Evolutionary conservation across 2,329 filamentous ascomycete species (phyloP), one percentile per base, ranked within the genome.

Genomic region (Blastomyces parvus): DNA sequence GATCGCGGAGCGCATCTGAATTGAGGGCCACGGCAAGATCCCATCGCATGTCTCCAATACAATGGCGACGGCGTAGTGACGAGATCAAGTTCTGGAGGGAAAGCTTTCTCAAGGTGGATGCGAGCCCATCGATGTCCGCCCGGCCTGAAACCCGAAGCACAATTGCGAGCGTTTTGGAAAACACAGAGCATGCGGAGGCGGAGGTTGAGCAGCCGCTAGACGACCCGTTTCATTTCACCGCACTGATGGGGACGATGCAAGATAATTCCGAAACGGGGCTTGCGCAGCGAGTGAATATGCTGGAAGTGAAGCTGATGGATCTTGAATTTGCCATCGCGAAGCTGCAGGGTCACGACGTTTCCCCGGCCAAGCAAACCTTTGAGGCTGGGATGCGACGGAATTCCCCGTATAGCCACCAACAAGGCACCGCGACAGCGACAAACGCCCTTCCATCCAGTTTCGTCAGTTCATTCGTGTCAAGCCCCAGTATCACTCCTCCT

Each of bases 251-350:
- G 52, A 69, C 71, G 14, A 76, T 79, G 70, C 75, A 77, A 55
- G 71, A 74, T 46, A 73, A 77, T 62, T 75, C 76, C 30, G 73
- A 72, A 25, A 68, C 74, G 22, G 76, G 72, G 44, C 67, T 81
- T 0, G 78, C 79, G 63, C 78, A 81, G 62, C 74, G 79, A 57
- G 66, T 81, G n/a, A 77, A 77, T 42, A 81, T 79, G 0, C 69
- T 81, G 7, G 79, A 81, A 64, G 79, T 81, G 27, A 81, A 81
- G 64, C 69, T 81, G 59, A 80, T 80, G 66, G 79, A 81, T 58
- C 72, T 81, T 4, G 79, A 81, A 66, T 79, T 79, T 62, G 79
- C 79, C 5, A 78, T 81, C 64, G 77, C 78, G 0, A 77, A 79
- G 61, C 73, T 81, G 64, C 79, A 81, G 67, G 75, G 72, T 57